Base-by-base conservation (phyloP, 2,329 filamentous ascomycete genomes). In the Stachybotrys chartarum region DNA sequence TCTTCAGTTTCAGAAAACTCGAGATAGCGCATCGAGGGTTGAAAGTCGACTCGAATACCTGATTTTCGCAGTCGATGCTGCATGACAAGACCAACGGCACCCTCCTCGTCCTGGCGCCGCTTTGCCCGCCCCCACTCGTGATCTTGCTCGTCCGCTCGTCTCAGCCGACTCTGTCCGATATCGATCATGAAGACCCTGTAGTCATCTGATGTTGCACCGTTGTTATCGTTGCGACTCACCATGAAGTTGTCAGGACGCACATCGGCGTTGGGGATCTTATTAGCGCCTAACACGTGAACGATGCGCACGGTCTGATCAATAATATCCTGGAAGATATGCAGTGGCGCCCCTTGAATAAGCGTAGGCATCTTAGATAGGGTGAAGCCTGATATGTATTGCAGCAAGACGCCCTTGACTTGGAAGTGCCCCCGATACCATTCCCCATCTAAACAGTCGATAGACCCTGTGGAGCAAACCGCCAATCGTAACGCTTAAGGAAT, bases 181-280 rank as follows among this genome's bases (percentile, higher is more conserved):
- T 67, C 63, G 35, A 64, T 58, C 61, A 65, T 66, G n/a, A 57
- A 63, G 10, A 65, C 61, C 1, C 50, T 55, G 31, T 58, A 63
- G n/a, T n/a, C n/a, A n/a, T n/a, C n/a, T n/a, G n/a, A n/a, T n/a
- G n/a, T n/a, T n/a, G n/a, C n/a, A n/a, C n/a, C n/a, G 6, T 14
- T 16, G 0, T 3, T 48, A 2, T 49, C 54, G 11, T 31, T 53
- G 2, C 47, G 48, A 6, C 56, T 45, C 17, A 63, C 52, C 1
- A 67, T 16, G 7, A 67, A 65, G 45, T 65, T 67, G 12, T 57
- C 60, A 1, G 56, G 61, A 1, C 61, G 58, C 10, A 63, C 57
- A 18, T 67, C 64, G 0, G 6, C 14, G 49, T 67, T 66, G 50
- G 65, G 51, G 16, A 67, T 58, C 1, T 58, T 54, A 16, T 63